Percentiles rank a stretch among this genome's conserved stretches.
phyloP scores from a whole-genome alignment of 305 asterid genomes.

The Fraxinus velutina region DNA sequence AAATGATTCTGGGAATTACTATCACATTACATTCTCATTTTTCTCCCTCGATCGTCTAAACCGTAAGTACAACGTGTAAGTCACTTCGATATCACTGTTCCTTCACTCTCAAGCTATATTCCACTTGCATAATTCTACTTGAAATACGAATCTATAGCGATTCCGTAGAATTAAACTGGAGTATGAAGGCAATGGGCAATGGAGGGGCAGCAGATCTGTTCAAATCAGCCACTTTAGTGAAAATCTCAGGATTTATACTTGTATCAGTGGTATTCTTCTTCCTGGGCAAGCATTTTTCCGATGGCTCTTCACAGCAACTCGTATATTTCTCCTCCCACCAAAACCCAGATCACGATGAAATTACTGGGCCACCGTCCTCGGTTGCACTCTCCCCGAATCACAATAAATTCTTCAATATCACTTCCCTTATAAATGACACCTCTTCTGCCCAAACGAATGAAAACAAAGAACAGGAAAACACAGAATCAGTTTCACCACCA shows the following conservation, averaged over 20 bases:
- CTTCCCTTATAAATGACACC: conserved; percentile 47
- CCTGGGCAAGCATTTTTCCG: conserved; percentile 74
- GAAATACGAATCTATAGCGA: neutral
- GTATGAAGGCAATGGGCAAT: conserved; percentile 48
- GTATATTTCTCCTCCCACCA: conserved; percentile 65
- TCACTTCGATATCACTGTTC: neutral
- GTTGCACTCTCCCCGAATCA: conserved; percentile 56
- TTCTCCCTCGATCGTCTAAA: neutral
- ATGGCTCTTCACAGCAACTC: conserved; percentile 57
- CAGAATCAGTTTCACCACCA: conserved; percentile 28
- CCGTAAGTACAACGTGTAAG: conserved; percentile 12
- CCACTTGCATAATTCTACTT: conserved; percentile 5
- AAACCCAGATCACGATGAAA: conserved; percentile 22
- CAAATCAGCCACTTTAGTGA: conserved; percentile 56
- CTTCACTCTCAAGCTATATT: conserved; percentile 6
- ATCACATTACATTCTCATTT: neutral
- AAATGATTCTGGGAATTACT: neutral
- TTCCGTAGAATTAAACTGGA: conserved; percentile 20
- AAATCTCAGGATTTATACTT: conserved; percentile 47
- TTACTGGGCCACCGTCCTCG: conserved; percentile 20
- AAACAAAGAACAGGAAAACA: neutral
- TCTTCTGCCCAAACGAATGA: neutral
- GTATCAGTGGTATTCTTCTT: conserved; percentile 64
- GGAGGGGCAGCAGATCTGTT: conserved; percentile 45
- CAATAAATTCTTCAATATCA: conserved; percentile 45